Percentiles rank a stretch among this genome's conserved stretches.
Evolutionary conservation across 164 flowering plant species (phyloP).

Genomic region (Macadamia integrifolia): DNA sequence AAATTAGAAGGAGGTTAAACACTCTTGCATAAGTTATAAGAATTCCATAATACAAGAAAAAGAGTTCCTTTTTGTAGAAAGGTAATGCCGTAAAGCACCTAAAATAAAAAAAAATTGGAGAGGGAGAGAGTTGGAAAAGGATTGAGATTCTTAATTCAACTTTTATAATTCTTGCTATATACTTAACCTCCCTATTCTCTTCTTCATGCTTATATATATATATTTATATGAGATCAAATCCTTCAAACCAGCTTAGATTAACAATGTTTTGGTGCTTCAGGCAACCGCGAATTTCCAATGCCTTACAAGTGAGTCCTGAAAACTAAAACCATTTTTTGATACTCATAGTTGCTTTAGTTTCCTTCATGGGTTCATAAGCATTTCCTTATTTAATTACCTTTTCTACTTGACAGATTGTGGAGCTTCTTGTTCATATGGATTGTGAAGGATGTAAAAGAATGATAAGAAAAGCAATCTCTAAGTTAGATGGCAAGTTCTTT

Average conservation of each 20-base stretch:
- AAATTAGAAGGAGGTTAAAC: neutral
- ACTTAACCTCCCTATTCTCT: neutral
- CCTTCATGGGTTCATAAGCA: neutral
- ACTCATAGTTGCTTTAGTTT: neutral
- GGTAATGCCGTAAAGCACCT: neutral
- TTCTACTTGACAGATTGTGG: conserved; percentile 44
- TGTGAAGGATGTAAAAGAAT: conserved; percentile 70
- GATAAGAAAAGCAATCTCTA: conserved; percentile 59
- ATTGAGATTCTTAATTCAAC: neutral
- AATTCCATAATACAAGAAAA: conserved; percentile 12
- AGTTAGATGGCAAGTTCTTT: conserved; percentile 39
- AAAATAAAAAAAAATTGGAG: neutral
- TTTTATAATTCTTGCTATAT: neutral
- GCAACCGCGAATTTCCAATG: conserved; percentile 21
- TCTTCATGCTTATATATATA: neutral
- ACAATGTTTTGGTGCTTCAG: conserved; percentile 33
- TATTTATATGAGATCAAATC: conserved; percentile 3
- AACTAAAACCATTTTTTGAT: neutral
- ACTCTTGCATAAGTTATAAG: neutral
- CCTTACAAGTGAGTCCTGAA: conserved; percentile 40
- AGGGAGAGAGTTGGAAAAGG: neutral
- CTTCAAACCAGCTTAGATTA: neutral
- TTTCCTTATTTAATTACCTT: neutral
- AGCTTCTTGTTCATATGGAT: conserved; percentile 72
- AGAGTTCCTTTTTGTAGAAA: conserved; percentile 2